Evolutionary conservation across 345 rosid species (phyloP).

Genomic region (Brassica napus): Da-Ae NC_063448.1:36794001-36794500

Average conservation of each 20-base stretch:
- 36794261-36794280: not conserved
- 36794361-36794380: constrained; percentile 42
- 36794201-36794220: constrained; percentile 4
- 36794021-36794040: constrained; percentile 65
- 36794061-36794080: constrained; percentile 46
- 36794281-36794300: not conserved
- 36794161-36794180: not conserved
- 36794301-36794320: constrained; percentile 16
- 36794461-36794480: not conserved
- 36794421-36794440: constrained; percentile 6
- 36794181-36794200: not conserved
- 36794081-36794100: constrained; percentile 39
- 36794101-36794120: constrained; percentile 39
- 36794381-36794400: constrained; percentile 55
- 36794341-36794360: constrained; percentile 25
- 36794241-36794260: not conserved
- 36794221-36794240: constrained; percentile 12
- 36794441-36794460: not conserved
- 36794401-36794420: constrained; percentile 39
- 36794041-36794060: constrained; percentile 51
- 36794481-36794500: constrained; percentile 11
- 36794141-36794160: not conserved
- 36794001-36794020: constrained; percentile 86
- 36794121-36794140: not conserved
- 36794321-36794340: constrained; percentile 33